These are phyloP conservation scores for Paecilomyces niveus DNA, from an alignment of 2,329 filamentous ascomycete species.

Conservation along the genomic window DNA sequence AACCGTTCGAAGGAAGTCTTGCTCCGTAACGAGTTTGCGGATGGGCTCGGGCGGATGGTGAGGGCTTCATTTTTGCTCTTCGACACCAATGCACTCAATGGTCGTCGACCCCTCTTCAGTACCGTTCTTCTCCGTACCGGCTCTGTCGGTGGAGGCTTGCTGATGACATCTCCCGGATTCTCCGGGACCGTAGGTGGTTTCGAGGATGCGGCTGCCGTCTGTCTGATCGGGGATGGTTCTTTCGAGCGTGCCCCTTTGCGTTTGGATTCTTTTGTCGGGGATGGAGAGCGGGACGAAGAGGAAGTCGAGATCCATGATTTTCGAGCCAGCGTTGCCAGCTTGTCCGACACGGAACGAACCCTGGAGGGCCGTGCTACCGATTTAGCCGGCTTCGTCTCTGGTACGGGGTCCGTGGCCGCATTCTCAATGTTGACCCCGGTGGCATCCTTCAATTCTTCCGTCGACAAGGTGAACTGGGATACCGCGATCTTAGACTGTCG, in stretches of 20 bases:
- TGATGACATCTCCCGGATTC: conserved; percentile 10
- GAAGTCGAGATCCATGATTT: conserved; percentile 43
- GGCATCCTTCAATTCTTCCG: conserved; percentile 27
- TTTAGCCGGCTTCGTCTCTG: conserved; percentile 22
- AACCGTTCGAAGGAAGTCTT: conserved; percentile 42
- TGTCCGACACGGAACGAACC: conserved; percentile 42
- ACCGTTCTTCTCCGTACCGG: conserved; percentile 24
- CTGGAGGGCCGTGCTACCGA: conserved; percentile 31
- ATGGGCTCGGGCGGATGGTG: conserved; percentile 30
- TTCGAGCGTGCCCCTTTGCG: conserved; percentile 17
- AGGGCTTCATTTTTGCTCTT: conserved; percentile 28
- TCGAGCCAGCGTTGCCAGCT: conserved; percentile 43
- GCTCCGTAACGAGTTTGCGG: conserved; percentile 32
- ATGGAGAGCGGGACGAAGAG: conserved; percentile 38
- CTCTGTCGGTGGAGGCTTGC: conserved; percentile 2
- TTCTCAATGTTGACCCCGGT: conserved; percentile 12
- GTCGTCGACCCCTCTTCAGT: conserved; percentile 29
- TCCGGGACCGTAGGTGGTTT: conserved; percentile 5
- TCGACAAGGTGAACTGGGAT: conserved; percentile 30
- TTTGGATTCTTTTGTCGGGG: conserved; percentile 31
- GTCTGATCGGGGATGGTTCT: conserved; percentile 18
- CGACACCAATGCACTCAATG: conserved; percentile 32
- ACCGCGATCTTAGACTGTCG: conserved; percentile 22
- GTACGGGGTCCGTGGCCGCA: conserved; percentile 11
- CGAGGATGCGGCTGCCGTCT: conserved; percentile 9